Evolutionary conservation across 2,329 filamentous ascomycete species (phyloP).

Genomic region (Fusarium coicis): DNA sequence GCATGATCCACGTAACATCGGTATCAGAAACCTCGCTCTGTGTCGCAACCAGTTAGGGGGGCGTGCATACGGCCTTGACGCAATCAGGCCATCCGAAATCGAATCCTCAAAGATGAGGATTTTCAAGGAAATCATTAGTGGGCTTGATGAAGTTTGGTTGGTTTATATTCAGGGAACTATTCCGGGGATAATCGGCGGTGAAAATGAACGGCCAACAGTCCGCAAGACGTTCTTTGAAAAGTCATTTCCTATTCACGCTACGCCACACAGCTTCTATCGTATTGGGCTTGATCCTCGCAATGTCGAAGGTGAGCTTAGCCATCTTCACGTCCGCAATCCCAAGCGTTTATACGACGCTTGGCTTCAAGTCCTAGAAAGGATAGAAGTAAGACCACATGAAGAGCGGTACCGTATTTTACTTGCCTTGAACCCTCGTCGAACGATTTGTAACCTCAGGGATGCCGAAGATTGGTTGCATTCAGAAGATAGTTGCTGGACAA

Average conservation of each 20-base stretch:
- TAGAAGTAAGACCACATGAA: not conserved
- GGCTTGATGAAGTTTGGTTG: not conserved
- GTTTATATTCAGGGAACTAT: not conserved
- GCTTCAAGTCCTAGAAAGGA: not conserved
- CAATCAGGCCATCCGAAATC: not conserved
- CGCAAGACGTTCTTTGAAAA: not conserved
- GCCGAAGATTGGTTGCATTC: not conserved
- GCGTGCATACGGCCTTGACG: not conserved
- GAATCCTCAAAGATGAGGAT: not conserved
- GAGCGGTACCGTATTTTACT: not conserved
- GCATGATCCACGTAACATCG: not conserved
- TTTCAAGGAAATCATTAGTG: not conserved
- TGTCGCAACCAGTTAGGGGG: not conserved
- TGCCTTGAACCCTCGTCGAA: rapidly evolving
- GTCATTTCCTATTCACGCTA: not conserved
- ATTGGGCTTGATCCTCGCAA: not conserved
- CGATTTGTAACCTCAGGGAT: not conserved
- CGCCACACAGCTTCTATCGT: not conserved
- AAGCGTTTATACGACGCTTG: not conserved
- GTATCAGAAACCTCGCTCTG: not conserved
- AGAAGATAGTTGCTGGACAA: not conserved
- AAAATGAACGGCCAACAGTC: too few species aligned
- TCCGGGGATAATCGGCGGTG: rapidly evolving
- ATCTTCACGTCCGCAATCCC: not conserved
- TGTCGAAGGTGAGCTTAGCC: not conserved